A percentile compares a stretch with the other conserved stretches of the same genome.
phyloP scores from a whole-genome alignment of 768 basidiomycete genomes.

The Rhodotorula babjevae region DNA sequence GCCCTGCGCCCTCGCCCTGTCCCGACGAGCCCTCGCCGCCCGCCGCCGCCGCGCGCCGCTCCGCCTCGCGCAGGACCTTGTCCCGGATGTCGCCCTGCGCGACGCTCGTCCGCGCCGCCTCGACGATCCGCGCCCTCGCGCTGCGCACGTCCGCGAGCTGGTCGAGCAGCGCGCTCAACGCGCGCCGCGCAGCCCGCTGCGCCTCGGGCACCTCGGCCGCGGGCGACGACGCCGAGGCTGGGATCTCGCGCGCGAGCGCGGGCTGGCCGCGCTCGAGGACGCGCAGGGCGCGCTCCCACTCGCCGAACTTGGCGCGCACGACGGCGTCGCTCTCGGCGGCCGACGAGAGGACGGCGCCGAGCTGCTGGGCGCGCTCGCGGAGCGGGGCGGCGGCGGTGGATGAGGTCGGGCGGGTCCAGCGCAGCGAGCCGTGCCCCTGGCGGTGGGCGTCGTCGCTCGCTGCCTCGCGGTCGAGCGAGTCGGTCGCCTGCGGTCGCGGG shows the following conservation, averaged over 20 bases:
- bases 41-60: conserved; percentile 56
- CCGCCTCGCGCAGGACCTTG: conserved; percentile 63
- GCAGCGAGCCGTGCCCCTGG: conserved; percentile 43
- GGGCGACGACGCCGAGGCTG: not conserved
- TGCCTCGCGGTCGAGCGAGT: conserved; percentile 75
- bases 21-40: conserved; percentile 14
- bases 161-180: conserved; percentile 67
- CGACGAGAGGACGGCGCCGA: conserved; percentile 64
- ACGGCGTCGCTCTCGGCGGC: conserved; percentile 71
- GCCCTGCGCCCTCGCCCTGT: conserved; percentile 53
- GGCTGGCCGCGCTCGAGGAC: conserved; percentile 68
- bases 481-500: conserved; percentile 60
- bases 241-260: conserved; percentile 4
- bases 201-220: conserved; percentile 38
- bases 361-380: conserved; percentile 64
- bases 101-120: conserved; percentile 60
- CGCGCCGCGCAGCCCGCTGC: not conserved
- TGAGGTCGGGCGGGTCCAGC: conserved; percentile 58
- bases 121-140: conserved; percentile 60
- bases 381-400: conserved; percentile 73
- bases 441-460: conserved; percentile 48
- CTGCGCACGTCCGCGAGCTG: conserved; percentile 67
- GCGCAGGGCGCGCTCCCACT: conserved; percentile 71
- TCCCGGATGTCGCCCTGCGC: conserved; percentile 68
- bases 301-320: conserved; percentile 77